Evolutionary conservation across 1,284 basidiomycete species (phyloP), one percentile per base, ranked within the genome.

Genomic region (Cutaneotrichosporon sp.): DNA sequence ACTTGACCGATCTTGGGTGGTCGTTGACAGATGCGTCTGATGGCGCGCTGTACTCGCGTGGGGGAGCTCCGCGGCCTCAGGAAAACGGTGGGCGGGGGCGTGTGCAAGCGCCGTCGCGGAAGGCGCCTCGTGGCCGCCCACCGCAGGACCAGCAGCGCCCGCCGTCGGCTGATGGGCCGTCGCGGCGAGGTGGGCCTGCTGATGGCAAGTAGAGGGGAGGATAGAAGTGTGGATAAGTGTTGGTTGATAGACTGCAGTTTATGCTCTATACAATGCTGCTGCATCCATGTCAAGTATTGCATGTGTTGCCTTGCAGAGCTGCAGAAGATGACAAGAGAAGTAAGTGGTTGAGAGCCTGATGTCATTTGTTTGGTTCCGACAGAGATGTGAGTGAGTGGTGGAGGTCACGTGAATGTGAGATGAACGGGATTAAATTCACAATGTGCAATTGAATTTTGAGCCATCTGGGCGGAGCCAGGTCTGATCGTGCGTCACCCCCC

Each of bases 1-100:
- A 72, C n/a, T 58, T 79, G 16, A 59, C 62, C 13, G 59, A 66
- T n/a, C 47, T 77, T 14, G 77, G 77, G 0, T 69, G 69, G 66
- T 51, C 71, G 36, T 57, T 79, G 58, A 76, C 73, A 1, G 73
- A 74, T 60, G 64, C 64, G 56, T 62, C 63, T 3, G 75, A 77
- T 42, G 70, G 67, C 2, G 74, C 72, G 18, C 54, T 68, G 34
- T 65, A 66, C 38, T 45, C 55, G 9, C 43, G 55, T 2, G 29
- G 54, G 7, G 43, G 29, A 9, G 54, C 25, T 2, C 42, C 24
- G 13, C 25, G 47, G 13, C 27, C 47, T 4, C 4, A 6, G 3
- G 47, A 49, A 27, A 49, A 49, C 18, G 47, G 25, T n/a, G 25
- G 3, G 7, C 25, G 47, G 50, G 31, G 16, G 13, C 16, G 50